Evolutionary conservation across 1,284 basidiomycete genomes (phyloP).

Genomic region (Meira nashicola): DNA sequence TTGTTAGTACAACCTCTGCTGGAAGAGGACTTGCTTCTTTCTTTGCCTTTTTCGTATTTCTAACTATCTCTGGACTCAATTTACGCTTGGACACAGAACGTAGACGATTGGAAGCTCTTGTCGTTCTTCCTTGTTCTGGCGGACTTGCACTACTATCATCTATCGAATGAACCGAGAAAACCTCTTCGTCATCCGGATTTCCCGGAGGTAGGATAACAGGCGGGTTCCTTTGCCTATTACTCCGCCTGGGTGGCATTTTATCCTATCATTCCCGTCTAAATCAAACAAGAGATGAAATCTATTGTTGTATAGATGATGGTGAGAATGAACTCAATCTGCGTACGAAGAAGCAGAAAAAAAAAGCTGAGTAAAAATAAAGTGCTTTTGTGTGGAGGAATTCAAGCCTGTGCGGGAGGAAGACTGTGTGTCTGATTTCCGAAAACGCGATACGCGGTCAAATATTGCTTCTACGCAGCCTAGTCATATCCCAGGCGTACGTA

Average conservation of each 20-base stretch:
- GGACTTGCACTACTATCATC: background rate
- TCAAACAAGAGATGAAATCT: background rate
- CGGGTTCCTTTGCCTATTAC: background rate
- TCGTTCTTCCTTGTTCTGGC: background rate
- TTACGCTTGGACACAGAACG: background rate
- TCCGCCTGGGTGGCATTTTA: background rate
- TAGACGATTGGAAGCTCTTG: background rate
- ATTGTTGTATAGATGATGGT: no score
- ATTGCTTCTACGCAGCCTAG: no score
- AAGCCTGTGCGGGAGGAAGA: no score
- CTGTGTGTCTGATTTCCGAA: no score
- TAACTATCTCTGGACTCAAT: background rate
- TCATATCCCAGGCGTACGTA: no score
- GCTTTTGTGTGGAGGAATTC: no score
- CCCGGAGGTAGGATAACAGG: background rate
- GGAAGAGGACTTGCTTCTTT: background rate
- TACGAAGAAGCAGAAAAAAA: no score
- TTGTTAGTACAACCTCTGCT: background rate
- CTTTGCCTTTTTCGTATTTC: background rate
- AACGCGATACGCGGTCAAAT: no score
- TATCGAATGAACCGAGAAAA: conserved; percentile 6
- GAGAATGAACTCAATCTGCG: no score
- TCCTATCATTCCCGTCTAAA: background rate
- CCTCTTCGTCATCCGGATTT: conserved; percentile 8
- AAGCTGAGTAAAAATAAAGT: no score